These are phyloP conservation scores for Coffea canephora DNA, from an alignment of 257 asterid genomes.

Conservation along the genomic window DNA sequence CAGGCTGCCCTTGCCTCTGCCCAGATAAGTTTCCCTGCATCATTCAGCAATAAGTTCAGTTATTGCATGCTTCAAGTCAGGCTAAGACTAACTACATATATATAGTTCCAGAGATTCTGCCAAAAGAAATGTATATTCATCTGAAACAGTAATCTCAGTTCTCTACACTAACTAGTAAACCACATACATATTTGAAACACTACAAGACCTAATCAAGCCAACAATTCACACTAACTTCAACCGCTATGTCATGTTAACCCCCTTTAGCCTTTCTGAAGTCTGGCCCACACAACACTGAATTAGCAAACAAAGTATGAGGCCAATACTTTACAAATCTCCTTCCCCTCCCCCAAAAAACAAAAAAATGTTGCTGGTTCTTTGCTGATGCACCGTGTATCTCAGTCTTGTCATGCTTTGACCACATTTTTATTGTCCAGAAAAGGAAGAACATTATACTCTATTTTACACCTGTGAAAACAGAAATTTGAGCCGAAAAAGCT, in stretches of 20 bases:
- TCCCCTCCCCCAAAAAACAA: no score
- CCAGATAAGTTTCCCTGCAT: constrained; percentile 81
- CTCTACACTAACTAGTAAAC: neutral
- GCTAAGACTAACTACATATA: neutral
- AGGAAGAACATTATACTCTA: neutral
- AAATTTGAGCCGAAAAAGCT: neutral
- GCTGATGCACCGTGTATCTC: neutral
- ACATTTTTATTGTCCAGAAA: neutral
- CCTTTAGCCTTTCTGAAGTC: neutral
- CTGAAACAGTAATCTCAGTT: neutral
- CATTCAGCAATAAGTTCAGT: constrained; percentile 17
- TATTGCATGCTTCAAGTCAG: constrained; percentile 3
- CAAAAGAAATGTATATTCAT: neutral
- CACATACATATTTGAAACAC: neutral
- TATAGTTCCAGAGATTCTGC: neutral
- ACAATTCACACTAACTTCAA: neutral
- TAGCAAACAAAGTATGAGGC: neutral
- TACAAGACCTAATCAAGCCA: neutral
- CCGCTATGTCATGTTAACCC: neutral
- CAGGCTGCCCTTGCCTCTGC: constrained; percentile 80
- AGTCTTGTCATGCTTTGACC: neutral
- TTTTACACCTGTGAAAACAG: no score
- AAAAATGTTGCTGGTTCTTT: neutral
- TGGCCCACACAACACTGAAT: neutral
- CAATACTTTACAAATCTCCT: neutral